These are phyloP conservation scores for Phytophthora palmivora DNA, from an alignment of 352 stramenopile genomes.

Conservation along the genomic window DNA sequence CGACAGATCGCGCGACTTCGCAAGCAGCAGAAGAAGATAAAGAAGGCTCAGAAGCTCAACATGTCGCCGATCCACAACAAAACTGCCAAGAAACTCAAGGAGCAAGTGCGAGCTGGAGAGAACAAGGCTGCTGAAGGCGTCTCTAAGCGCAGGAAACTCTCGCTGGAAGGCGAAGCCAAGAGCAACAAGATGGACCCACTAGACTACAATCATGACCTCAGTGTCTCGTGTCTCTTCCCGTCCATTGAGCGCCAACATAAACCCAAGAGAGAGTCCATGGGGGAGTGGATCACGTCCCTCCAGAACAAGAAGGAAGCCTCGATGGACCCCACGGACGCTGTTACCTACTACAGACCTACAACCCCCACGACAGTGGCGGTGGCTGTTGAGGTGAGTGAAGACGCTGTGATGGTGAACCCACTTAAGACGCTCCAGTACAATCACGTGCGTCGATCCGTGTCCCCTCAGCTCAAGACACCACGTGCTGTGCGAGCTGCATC, in stretches of 20 bases:
- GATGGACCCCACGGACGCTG: conserved; percentile 19
- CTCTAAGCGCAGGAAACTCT: conserved; percentile 57
- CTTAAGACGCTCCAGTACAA: conserved; percentile 34
- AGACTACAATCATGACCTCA: conserved; percentile 18
- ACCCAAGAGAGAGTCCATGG: conserved; percentile 31
- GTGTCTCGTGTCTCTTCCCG: conserved; percentile 35
- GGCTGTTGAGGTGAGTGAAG: conserved; percentile 27
- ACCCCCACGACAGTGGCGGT: conserved; percentile 30
- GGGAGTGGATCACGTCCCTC: conserved; percentile 37
- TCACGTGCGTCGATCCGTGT: conserved; percentile 27
- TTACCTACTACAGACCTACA: conserved; percentile 30
- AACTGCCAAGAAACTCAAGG: conserved; percentile 50
- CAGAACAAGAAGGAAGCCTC: conserved; percentile 28
- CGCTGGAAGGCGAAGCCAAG: conserved; percentile 30
- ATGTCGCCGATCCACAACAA: conserved; percentile 31
- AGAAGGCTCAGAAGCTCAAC: conserved; percentile 23
- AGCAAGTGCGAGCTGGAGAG: conserved; percentile 32
- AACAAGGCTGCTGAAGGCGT: conserved; percentile 31
- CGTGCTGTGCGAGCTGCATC: conserved; percentile 29
- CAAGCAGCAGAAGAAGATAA: conserved; percentile 39
- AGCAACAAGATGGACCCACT: conserved; percentile 16
- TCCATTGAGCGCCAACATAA: conserved; percentile 43
- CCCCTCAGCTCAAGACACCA: conserved; percentile 30
- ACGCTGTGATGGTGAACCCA: conserved; percentile 36
- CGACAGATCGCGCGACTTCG: conserved; percentile 59